Evolutionary conservation across 2,329 filamentous ascomycete species (phyloP), one percentile per base, ranked within the genome.

Genomic region (Epichloe scottii): DNA sequence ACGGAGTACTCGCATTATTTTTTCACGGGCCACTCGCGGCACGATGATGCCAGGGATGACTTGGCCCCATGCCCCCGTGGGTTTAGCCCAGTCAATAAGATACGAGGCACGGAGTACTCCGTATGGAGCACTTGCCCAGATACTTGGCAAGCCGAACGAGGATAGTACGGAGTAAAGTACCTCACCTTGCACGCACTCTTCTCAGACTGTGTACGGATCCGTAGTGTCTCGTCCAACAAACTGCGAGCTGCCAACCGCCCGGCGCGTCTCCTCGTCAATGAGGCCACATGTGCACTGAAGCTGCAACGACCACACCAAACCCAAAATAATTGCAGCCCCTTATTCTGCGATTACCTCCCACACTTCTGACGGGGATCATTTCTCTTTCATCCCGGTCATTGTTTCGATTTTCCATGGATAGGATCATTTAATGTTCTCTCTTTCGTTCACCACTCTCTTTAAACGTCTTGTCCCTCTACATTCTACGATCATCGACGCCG

Each of bases 381-480:
- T 37, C 42, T 43, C 45, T 51, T 58, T 53, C 35, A 30, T 8
- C 51, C 54, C 35, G 47, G 40, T 23, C 23, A 40, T 51, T 52
- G 17, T 44, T 49, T 38, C n/a, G 23, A 37, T 17, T 45, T 33
- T 47, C 11, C 26, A 15, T 51, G 40, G 3, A 56, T 55, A 43
- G n/a, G 34, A 46, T 44, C 49, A 48, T 50, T 51, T 56, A 41
- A 45, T 45, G 10, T 17, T 38, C 15, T 42, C 4, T n/a, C 26
- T 46, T 47, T 51, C 37, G 39, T 60, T 60, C 55, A 50, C 26
- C 51, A 59, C 57, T 50, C 51, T 59, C 56, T n/a, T 59, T 56
- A 51, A 57, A 50, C 26, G 10, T 40, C 45, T 48, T 15, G 46
- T 52, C 48, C 33, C 34, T 46, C 33, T 17, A 21, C 11, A 3